A percentile compares a stretch with the other conserved stretches of the same genome.
Evolutionary conservation across 768 basidiomycete species (phyloP).

Genomic region (Tulasnella sp.): DNA sequence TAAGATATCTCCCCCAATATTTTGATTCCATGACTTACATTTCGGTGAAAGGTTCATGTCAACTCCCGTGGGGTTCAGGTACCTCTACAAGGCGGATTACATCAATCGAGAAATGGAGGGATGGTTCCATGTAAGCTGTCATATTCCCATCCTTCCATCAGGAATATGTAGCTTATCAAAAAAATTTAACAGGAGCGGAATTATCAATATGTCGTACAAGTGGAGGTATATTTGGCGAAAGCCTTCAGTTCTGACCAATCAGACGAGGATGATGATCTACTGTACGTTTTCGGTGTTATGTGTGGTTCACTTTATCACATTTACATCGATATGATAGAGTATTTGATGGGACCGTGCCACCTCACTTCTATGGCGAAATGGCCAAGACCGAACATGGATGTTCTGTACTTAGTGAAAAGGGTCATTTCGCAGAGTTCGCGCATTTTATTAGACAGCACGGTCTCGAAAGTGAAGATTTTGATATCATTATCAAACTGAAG

Average conservation of each 20-base stretch:
- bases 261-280: constrained; percentile 54
- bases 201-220: constrained; percentile 80
- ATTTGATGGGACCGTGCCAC: constrained; percentile 78
- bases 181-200: constrained; percentile 66
- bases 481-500: constrained; percentile 79
- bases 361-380: constrained; percentile 97
- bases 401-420: constrained; percentile 77
- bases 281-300: constrained; percentile 29
- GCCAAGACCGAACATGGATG: constrained; percentile 93
- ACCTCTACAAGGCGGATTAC: constrained; percentile 81
- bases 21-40: background rate
- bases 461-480: constrained; percentile 68
- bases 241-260: constrained; percentile 46
- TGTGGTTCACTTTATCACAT: no score
- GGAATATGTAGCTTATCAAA: background rate
- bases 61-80: constrained; percentile 82
- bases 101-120: constrained; percentile 90
- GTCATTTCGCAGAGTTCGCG: constrained; percentile 82
- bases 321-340: no score
- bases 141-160: background rate
- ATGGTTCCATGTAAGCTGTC: constrained; percentile 74
- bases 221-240: constrained; percentile 81
- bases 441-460: constrained; percentile 81
- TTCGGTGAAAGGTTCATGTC: constrained; percentile 66
- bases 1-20: constrained; percentile 28